A percentile compares a stretch with the other conserved stretches of the same genome.
Evolutionary conservation across 257 asterid species (phyloP).

Genomic region (Lycium barbarum): DNA sequence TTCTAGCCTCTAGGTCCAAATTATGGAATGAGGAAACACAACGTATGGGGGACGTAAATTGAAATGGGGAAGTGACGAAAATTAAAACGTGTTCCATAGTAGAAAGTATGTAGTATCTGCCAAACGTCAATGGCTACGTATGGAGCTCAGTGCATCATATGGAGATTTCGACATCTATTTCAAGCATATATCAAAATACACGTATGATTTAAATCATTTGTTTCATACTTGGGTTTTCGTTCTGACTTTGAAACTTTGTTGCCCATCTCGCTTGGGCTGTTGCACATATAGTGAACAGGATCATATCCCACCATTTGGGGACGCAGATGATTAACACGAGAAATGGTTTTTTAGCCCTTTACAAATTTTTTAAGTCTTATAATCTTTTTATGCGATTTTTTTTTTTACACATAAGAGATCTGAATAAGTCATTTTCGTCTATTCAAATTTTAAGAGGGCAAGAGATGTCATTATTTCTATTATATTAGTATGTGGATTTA

Average conservation of each 20-base stretch:
- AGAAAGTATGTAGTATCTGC: neutral
- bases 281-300: neutral
- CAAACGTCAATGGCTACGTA: neutral
- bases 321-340: neutral
- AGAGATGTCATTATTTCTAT: no score
- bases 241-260: neutral
- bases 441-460: no score
- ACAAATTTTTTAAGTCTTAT: no score
- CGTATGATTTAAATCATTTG: neutral
- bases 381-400: no score
- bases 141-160: neutral
- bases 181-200: neutral
- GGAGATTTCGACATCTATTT: neutral
- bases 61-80: neutral
- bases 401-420: no score
- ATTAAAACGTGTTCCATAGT: neutral
- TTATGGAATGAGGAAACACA: neutral
- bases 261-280: neutral
- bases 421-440: no score
- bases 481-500: no score
- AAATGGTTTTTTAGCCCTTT: no score
- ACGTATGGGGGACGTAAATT: neutral
- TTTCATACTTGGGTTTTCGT: neutral
- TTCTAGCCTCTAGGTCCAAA: neutral
- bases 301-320: neutral